phyloP scores from a whole-genome alignment of 371 early-diverging fungal species.

The Mortierella sp. region DNA sequence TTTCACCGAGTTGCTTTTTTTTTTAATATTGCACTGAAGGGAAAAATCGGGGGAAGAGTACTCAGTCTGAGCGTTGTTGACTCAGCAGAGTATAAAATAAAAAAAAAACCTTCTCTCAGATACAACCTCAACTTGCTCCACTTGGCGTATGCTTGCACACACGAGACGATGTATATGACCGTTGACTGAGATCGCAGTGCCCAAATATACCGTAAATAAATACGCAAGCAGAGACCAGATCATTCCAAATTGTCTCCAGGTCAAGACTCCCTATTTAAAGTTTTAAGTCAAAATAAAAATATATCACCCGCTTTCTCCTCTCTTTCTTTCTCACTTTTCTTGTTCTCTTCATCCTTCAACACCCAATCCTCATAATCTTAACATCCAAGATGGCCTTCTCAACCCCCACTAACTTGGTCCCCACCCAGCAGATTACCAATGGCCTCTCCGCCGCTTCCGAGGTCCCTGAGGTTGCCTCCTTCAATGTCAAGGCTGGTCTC shows the following conservation, averaged over 20 bases:
- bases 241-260: background rate
- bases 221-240: slow-evolving; percentile 1
- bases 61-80: slow-evolving; percentile 28
- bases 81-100: slow-evolving; percentile 16
- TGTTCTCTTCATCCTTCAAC: slow-evolving; percentile 12
- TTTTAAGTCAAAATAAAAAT: slow-evolving; percentile 1
- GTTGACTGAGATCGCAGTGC: background rate
- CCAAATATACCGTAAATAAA: background rate
- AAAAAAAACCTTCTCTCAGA: background rate
- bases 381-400: slow-evolving; percentile 57
- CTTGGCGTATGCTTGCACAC: slow-evolving; percentile 3
- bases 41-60: slow-evolving; percentile 32
- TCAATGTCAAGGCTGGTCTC: slow-evolving; percentile 92
- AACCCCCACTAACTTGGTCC: slow-evolving; percentile 78
- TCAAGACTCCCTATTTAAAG: background rate
- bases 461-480: slow-evolving; percentile 60
- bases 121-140: background rate
- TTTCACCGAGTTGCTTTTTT: slow-evolving; percentile 49
- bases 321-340: slow-evolving; percentile 14
- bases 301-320: background rate
- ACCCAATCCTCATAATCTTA: background rate
- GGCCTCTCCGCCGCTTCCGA: slow-evolving; percentile 59
- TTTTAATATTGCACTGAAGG: slow-evolving; percentile 19
- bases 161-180: background rate
- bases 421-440: slow-evolving; percentile 59